These are phyloP conservation scores for Flammula alnicola DNA, from an alignment of 1,284 basidiomycete genomes.

Conservation along the genomic window DNA sequence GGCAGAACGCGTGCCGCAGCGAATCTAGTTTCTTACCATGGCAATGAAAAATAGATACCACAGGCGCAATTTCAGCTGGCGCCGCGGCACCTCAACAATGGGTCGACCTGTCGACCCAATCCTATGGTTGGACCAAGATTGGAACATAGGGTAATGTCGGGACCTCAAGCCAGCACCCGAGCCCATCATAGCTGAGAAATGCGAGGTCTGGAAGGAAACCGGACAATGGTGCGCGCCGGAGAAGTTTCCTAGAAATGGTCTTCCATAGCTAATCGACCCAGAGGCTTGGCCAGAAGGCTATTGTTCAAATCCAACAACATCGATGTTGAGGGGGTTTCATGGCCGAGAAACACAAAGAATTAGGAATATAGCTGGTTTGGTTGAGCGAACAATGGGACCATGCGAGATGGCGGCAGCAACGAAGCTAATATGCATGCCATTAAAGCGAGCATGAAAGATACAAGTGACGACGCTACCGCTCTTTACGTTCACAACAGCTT, in stretches of 20 bases:
- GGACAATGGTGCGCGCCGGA: background rate
- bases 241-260: too few species aligned
- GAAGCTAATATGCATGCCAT: background rate
- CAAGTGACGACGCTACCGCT: too few species aligned
- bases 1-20: too few species aligned
- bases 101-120: background rate
- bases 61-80: background rate
- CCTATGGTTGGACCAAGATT: conserved; percentile 1
- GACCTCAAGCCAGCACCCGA: background rate
- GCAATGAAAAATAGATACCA: background rate
- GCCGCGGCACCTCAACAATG: background rate
- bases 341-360: too few species aligned
- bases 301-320: too few species aligned
- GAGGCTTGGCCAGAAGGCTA: too few species aligned
- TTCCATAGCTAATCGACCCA: too few species aligned
- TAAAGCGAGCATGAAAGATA: background rate
- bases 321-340: too few species aligned
- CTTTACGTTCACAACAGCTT: conserved; percentile 23
- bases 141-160: background rate
- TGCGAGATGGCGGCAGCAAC: background rate
- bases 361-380: too few species aligned
- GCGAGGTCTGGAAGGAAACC: background rate
- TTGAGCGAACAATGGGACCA: too few species aligned
- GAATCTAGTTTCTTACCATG: too few species aligned
- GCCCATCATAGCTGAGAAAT: background rate